Conservation (phyloP, 164 flowering plant species). For the Aristolochia fimbriata region DNA sequence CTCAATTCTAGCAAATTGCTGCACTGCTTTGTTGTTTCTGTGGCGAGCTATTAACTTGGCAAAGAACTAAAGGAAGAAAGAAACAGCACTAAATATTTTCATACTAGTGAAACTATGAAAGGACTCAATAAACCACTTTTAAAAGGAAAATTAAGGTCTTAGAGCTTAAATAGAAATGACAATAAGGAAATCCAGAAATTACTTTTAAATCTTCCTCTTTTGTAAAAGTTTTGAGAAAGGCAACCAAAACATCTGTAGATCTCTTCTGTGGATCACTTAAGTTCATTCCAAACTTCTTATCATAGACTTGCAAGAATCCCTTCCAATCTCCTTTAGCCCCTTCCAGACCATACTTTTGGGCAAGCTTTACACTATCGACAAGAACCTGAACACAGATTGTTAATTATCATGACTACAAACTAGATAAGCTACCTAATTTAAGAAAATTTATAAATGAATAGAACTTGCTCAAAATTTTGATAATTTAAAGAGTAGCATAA, state of each 20-base stretch:
- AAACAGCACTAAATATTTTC: not conserved
- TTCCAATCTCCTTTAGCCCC: conserved; percentile 79
- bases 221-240: conserved; percentile 58
- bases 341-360: conserved; percentile 51
- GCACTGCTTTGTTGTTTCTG: conserved; percentile 28
- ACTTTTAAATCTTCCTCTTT: conserved; percentile 56
- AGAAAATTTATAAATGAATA: too few relatives aligned
- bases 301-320: conserved; percentile 44
- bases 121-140: not conserved
- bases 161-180: not conserved
- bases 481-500: too few relatives aligned
- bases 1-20: conserved; percentile 19
- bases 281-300: conserved; percentile 45
- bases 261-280: conserved; percentile 72
- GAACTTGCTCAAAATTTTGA: too few relatives aligned
- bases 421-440: too few relatives aligned
- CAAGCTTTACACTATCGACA: conserved; percentile 55
- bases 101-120: not conserved
- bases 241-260: conserved; percentile 36
- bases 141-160: too few relatives aligned
- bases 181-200: not conserved
- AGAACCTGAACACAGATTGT: conserved; percentile 34
- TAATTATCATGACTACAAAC: too few relatives aligned
- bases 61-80: conserved; percentile 31
- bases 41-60: conserved; percentile 26